Conservation (phyloP, 345 rosid genomes). For the Moringa oleifera region DNA sequence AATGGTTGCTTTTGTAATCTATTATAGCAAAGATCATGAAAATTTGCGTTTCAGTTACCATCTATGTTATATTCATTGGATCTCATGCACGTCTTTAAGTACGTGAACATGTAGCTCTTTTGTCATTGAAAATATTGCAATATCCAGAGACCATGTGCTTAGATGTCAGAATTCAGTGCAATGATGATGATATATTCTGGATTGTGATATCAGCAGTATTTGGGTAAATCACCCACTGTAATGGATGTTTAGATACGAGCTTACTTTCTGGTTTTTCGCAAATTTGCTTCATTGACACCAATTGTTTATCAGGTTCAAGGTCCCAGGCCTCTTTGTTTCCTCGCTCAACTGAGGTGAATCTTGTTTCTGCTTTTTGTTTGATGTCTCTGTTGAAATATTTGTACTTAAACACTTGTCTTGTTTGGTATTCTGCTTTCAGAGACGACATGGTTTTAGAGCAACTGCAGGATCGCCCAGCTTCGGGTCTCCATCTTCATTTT, state of each 20-base stretch:
- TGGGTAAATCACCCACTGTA: background rate
- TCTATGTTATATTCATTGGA: background rate
- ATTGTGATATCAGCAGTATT: background rate
- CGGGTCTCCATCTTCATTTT: slow-evolving; percentile 50
- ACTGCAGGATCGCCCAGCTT: slow-evolving; percentile 47
- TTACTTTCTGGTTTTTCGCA: background rate
- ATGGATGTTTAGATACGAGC: background rate
- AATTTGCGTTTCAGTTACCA: too few relatives aligned
- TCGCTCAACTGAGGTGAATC: slow-evolving; percentile 45
- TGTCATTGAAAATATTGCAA: background rate
- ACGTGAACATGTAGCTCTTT: background rate
- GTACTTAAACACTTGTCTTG: slow-evolving; percentile 10
- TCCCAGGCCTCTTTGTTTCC: slow-evolving; percentile 42
- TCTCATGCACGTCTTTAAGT: background rate
- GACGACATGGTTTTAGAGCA: slow-evolving; percentile 29
- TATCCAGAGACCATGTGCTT: background rate
- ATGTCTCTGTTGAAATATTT: slow-evolving; percentile 9
- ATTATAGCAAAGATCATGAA: too few relatives aligned
- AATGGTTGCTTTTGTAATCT: too few relatives aligned
- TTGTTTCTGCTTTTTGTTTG: slow-evolving; percentile 1
- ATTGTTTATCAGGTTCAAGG: slow-evolving; percentile 37
- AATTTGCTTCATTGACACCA: too few relatives aligned
- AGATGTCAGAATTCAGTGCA: background rate
- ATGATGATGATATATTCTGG: background rate
- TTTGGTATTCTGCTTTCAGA: slow-evolving; percentile 33